Percentiles rank a stretch among this genome's conserved stretches.
These are phyloP conservation scores for Melaleuca alternifolia DNA, from an alignment of 345 rosid species.

Conservation along the genomic window DNA sequence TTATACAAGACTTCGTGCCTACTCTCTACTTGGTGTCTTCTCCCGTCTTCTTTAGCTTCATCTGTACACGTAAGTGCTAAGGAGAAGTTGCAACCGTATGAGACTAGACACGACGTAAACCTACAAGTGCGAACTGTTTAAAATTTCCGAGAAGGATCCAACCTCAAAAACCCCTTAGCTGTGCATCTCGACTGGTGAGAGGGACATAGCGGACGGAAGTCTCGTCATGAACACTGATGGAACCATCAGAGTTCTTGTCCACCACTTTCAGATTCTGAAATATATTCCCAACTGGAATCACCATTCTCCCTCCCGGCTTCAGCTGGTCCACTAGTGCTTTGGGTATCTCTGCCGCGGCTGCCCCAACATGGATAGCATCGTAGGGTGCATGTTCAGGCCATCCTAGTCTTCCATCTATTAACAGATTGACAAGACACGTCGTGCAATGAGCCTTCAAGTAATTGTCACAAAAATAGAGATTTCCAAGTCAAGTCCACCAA, in stretches of 20 bases:
- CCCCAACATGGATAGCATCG: slow-evolving; percentile 95
- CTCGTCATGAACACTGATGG: slow-evolving; percentile 46
- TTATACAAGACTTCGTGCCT: neutral
- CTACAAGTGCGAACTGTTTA: neutral
- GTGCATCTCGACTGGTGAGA: slow-evolving; percentile 76
- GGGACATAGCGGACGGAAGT: slow-evolving; percentile 86
- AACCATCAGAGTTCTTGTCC: slow-evolving; percentile 68
- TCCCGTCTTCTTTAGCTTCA: neutral
- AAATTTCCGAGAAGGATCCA: neutral
- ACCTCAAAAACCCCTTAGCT: slow-evolving; percentile 22
- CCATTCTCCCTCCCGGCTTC: slow-evolving; percentile 98
- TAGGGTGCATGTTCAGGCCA: slow-evolving; percentile 88
- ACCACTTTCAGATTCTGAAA: slow-evolving; percentile 77
- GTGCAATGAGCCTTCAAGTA: neutral
- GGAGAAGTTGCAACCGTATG: neutral
- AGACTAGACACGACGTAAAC: neutral
- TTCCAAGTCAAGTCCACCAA: neutral
- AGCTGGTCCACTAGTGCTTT: slow-evolving; percentile 76
- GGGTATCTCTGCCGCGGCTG: slow-evolving; percentile 90
- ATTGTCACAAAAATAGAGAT: neutral
- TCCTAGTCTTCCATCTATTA: slow-evolving; percentile 87
- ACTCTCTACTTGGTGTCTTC: neutral
- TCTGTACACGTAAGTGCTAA: neutral
- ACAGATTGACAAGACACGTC: neutral
- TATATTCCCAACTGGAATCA: slow-evolving; percentile 82